Percentiles rank a stretch among this genome's conserved stretches.
phyloP scores from a whole-genome alignment of 805 yeast species.

The Saccharomycopsis sp. region DNA sequence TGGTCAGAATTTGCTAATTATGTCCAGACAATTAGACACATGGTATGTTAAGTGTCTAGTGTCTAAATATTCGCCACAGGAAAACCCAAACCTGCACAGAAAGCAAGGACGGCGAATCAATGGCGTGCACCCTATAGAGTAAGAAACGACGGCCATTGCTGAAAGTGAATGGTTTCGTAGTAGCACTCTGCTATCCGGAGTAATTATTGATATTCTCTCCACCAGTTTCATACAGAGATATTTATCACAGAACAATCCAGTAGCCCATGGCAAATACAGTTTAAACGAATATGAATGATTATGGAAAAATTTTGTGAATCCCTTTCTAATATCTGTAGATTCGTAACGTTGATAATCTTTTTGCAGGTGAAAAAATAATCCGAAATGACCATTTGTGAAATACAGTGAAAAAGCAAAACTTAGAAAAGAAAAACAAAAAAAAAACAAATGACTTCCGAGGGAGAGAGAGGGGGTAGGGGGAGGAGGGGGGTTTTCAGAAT shows the following conservation, averaged over 20 bases:
- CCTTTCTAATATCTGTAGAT: not conserved
- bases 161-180: too few species aligned
- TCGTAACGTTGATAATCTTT: not conserved
- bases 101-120: too few species aligned
- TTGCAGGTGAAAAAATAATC: not conserved
- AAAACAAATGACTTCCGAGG: not conserved
- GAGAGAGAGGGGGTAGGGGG: too few species aligned
- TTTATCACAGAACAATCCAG: not conserved
- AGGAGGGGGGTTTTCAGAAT: too few species aligned
- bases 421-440: too few species aligned
- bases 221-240: not conserved
- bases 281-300: not conserved
- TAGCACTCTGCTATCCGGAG: not conserved
- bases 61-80: too few species aligned
- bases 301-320: not conserved
- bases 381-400: not conserved
- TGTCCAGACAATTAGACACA: not conserved
- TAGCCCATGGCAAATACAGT: not conserved
- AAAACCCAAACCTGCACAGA: too few species aligned
- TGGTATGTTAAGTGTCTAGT: too few species aligned
- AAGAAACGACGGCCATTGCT: too few species aligned
- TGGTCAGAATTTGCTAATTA: not conserved
- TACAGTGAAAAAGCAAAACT: too few species aligned
- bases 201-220: not conserved
- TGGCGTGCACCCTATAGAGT: too few species aligned